Evolutionary conservation across 1,284 basidiomycete species (phyloP), one percentile per base, ranked within the genome.

Genomic region (Lignosus rhinocerotis): DNA sequence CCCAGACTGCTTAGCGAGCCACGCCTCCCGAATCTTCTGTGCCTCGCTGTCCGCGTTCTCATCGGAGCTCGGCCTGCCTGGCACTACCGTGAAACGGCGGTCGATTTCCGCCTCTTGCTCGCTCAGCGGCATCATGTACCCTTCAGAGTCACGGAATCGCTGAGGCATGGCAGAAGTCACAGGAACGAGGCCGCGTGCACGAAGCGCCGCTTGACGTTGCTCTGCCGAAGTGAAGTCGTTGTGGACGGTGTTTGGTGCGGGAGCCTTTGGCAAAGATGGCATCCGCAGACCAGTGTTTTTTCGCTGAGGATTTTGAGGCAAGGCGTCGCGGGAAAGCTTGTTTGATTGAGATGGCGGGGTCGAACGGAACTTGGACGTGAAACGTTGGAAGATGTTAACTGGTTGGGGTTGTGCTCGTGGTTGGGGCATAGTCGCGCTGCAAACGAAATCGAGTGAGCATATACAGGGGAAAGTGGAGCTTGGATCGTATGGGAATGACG

Each of bases 81-180:
- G 62, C n/a, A 66, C 53, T 3, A 68, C 63, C 1, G 66, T 56
- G 51, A 66, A 66, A 16, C 68, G 65, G 17, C 66, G 53, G 61
- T 75, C 71, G 46, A 66, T 63, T 44, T 68, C 68, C 39, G 66
- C 66, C 64, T 75, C 73, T 51, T 73, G 66, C 59, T 72, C 68
- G 50, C 72, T 73, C 14, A 75, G 62, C 16, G 69, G 60, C 36
- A 63, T 60, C 56, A 61, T 60, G 53, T 48, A 67, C 19, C 65
- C 65, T 38, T 70, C 60, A 39, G 58, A 57, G 55, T 66, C 66
- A 21, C 61, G 53, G 53, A 61, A 64, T 14, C 33, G 42, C 41
- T 19, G 16, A 6, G 47, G 58, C 33, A 32, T 48, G 41, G 6
- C 58, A 38, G 19, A 17, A 10, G 55, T 51, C 8, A 66, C 44